A percentile compares a stretch with the other conserved stretches of the same genome.
Conservation (phyloP, 176 grass and related monocot species). For the Oryza coarctata region DNA sequence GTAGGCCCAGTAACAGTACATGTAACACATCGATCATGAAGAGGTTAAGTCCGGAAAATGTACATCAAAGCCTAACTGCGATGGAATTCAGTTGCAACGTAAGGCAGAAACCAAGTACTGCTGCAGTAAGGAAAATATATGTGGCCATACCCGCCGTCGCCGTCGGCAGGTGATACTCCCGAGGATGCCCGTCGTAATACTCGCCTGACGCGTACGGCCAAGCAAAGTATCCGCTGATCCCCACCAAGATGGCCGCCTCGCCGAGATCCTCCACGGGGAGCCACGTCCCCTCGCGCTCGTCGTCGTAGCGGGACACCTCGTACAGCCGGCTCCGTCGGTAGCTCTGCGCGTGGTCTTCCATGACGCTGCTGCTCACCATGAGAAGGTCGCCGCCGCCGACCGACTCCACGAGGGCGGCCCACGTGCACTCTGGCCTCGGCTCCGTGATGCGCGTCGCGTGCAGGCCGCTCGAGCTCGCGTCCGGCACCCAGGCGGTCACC, state of each 20-base stretch:
- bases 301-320: not conserved
- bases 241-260: conserved; percentile 8
- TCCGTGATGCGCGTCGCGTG: not conserved
- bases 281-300: not conserved
- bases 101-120: no score
- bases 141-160: no score
- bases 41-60: no score
- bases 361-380: not conserved
- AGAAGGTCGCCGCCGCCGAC: not conserved
- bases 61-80: no score
- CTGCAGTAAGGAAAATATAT: no score
- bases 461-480: not conserved
- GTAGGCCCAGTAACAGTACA: no score
- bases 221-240: not conserved
- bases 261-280: not conserved
- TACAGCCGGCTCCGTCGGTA: not conserved
- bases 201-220: no score
- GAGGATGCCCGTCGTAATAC: no score
- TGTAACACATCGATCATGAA: no score
- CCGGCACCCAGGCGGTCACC: not conserved
- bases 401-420: not conserved
- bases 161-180: no score
- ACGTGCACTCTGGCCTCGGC: not conserved
- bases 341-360: no score
- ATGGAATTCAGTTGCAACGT: no score